These are phyloP conservation scores for Xylaria sp. DNA, from an alignment of 2,329 filamentous ascomycete genomes.

Conservation along the genomic window DNA sequence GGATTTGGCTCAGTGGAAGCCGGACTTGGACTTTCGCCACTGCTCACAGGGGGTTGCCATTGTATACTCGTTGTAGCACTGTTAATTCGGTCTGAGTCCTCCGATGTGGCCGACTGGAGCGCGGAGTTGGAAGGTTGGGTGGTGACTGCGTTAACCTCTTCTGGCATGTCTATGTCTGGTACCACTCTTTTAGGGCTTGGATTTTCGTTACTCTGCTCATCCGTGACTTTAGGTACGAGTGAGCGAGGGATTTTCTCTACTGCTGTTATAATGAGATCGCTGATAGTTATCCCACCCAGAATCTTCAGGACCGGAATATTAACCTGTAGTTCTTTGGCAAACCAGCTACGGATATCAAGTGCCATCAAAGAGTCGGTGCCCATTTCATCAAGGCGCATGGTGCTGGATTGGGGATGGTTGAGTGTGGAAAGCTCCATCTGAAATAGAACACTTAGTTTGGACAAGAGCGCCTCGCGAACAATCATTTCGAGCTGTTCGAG, in stretches of 20 bases:
- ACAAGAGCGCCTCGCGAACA: neutral
- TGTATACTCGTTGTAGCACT: neutral
- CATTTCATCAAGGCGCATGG: neutral
- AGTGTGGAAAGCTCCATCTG: neutral
- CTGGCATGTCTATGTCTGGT: neutral
- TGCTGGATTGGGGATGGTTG: neutral
- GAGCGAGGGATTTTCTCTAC: neutral
- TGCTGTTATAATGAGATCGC: neutral
- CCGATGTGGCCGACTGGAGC: neutral
- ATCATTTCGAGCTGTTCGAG: neutral
- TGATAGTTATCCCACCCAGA: neutral
- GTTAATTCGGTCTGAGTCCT: neutral
- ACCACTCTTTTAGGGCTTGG: neutral
- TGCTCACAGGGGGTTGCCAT: neutral
- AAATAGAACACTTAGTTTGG: neutral
- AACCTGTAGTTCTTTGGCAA: neutral
- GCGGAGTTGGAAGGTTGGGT: neutral
- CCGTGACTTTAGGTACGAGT: neutral
- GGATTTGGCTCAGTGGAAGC: neutral
- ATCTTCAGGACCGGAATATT: slow-evolving; percentile 7
- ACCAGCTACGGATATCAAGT: neutral
- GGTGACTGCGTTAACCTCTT: neutral
- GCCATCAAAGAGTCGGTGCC: slow-evolving; percentile 7
- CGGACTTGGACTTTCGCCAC: neutral
- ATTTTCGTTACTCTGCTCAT: neutral